phyloP scores from a whole-genome alignment of 805 yeast genomes.

The Pichia sporocuriosa region DNA sequence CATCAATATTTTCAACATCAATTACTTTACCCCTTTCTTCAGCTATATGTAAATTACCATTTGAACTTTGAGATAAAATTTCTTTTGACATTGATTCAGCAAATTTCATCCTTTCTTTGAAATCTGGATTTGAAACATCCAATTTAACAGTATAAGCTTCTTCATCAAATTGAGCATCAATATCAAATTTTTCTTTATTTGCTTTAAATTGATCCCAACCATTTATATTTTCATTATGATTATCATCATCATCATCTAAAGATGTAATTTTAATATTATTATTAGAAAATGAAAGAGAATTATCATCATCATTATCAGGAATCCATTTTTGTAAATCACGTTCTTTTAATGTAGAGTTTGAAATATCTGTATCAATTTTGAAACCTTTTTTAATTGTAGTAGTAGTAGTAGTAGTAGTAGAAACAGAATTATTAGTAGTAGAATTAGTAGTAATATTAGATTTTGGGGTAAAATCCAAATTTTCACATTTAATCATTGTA shows the following conservation, averaged over 20 bases:
- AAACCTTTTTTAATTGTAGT: constrained; percentile 32
- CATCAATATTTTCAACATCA: constrained; percentile 86
- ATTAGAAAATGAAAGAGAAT: constrained; percentile 13
- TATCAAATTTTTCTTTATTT: constrained; percentile 85
- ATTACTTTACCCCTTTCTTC: constrained; percentile 80
- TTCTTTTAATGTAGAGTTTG: constrained; percentile 46
- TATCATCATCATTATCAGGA: constrained; percentile 45
- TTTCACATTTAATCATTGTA: constrained; percentile 10
- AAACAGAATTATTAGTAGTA: neutral
- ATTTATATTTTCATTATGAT: neutral
- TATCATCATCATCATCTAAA: constrained; percentile 31
- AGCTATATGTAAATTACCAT: constrained; percentile 74
- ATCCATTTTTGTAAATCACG: constrained; percentile 81
- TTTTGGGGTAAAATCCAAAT: constrained; percentile 5
- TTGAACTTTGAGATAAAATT: constrained; percentile 58
- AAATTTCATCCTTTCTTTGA: constrained; percentile 48
- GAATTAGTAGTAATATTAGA: neutral
- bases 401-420: neutral
- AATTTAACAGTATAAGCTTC: constrained; percentile 77
- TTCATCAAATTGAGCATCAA: constrained; percentile 79
- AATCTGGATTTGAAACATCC: constrained; percentile 68
- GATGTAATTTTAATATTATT: no score
- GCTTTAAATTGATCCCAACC: constrained; percentile 93
- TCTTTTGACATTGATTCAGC: constrained; percentile 82
- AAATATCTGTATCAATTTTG: constrained; percentile 82